Evolutionary conservation across 306 rosid genomes (phyloP).

Genomic region (Vachellia collinsii): DNA sequence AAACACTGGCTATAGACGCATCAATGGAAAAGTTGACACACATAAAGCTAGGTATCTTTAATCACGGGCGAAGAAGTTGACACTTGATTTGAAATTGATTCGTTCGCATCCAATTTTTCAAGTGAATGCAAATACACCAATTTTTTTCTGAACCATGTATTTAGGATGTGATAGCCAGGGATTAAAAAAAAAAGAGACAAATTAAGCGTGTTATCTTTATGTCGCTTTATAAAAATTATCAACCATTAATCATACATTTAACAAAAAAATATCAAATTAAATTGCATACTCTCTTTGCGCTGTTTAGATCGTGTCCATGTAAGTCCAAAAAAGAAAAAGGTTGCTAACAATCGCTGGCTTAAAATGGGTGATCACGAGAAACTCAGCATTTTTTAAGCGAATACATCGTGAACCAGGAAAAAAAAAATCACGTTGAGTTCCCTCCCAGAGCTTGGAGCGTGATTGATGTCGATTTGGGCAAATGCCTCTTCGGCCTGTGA

Average conservation of each 20-base stretch:
- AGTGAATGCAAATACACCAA: background rate
- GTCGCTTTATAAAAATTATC: background rate
- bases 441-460: too few relatives aligned
- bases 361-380: background rate
- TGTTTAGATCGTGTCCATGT: background rate
- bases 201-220: background rate
- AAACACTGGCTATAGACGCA: background rate
- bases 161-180: too few relatives aligned
- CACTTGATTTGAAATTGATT: background rate
- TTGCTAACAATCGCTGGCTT: background rate
- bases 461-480: too few relatives aligned
- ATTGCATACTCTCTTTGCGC: background rate
- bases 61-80: background rate
- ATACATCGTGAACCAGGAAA: too few relatives aligned
- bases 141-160: background rate
- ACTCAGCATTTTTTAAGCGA: background rate
- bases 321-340: background rate
- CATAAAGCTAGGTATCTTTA: background rate
- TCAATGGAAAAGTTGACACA: background rate
- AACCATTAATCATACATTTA: too few relatives aligned
- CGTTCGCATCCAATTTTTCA: background rate
- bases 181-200: too few relatives aligned
- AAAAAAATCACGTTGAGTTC: too few relatives aligned
- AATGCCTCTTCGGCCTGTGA: too few relatives aligned
- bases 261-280: too few relatives aligned